These are phyloP conservation scores for Lagenaria siceraria DNA, from an alignment of 306 rosid species.

Conservation along the genomic window DNA sequence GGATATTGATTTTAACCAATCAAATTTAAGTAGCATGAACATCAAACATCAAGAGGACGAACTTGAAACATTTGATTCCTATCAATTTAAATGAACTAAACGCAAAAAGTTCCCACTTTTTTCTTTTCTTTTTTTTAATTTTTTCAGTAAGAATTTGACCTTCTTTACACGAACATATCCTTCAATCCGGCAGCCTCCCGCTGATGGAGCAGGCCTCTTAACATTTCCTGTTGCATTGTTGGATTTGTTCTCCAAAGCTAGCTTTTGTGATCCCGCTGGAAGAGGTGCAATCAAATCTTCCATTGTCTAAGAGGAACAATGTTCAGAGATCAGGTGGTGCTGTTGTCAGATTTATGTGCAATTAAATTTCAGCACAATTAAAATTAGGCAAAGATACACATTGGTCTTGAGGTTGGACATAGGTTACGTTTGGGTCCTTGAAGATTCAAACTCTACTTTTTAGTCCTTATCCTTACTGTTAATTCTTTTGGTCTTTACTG, in stretches of 20 bases:
- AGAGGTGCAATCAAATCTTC: constrained; percentile 55
- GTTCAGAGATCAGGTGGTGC: constrained; percentile 13
- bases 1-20: not conserved
- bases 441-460: not conserved
- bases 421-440: not conserved
- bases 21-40: not conserved
- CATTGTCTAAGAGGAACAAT: constrained; percentile 45
- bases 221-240: constrained; percentile 25
- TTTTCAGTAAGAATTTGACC: constrained; percentile 22
- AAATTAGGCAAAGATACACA: not conserved
- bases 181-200: constrained; percentile 90
- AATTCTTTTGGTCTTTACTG: not conserved
- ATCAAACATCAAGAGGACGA: not conserved
- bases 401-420: not conserved
- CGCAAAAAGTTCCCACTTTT: not conserved
- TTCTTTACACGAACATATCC: constrained; percentile 92
- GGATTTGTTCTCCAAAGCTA: constrained; percentile 52
- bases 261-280: constrained; percentile 38
- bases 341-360: not conserved
- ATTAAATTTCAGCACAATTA: not conserved
- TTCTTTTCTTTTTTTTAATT: not conserved
- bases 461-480: not conserved
- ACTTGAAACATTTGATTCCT: not conserved
- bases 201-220: constrained; percentile 82
- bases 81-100: not conserved